Conservation (phyloP, 2,329 filamentous ascomycete genomes). For the Phialocephala sp. region DNA sequence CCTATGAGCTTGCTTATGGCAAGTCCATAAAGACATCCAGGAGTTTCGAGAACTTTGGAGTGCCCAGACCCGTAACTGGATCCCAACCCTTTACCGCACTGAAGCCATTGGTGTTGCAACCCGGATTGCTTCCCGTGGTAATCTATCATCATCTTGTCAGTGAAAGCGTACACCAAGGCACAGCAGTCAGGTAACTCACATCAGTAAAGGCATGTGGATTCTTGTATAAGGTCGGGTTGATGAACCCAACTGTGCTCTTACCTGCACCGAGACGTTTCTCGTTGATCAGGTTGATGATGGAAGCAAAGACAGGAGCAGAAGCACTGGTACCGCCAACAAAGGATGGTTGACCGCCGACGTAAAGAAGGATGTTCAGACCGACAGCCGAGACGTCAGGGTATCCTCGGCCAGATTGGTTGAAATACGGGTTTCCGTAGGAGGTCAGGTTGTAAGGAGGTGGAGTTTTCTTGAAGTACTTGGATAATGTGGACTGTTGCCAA, state of each 20-base stretch:
- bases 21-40: slow-evolving; percentile 31
- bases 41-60: slow-evolving; percentile 51
- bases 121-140: slow-evolving; percentile 3
- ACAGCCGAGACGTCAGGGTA: slow-evolving; percentile 62
- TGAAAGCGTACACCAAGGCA: slow-evolving; percentile 41
- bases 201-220: slow-evolving; percentile 53
- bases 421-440: slow-evolving; percentile 52
- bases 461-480: slow-evolving; percentile 47
- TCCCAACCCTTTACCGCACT: slow-evolving; percentile 53
- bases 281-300: slow-evolving; percentile 65
- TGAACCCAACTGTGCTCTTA: slow-evolving; percentile 55
- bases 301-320: slow-evolving; percentile 62
- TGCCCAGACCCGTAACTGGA: slow-evolving; percentile 54
- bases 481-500: slow-evolving; percentile 54
- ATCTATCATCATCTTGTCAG: background rate
- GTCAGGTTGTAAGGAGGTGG: slow-evolving; percentile 38
- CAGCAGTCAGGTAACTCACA: slow-evolving; percentile 32
- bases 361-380: slow-evolving; percentile 56
- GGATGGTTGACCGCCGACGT: slow-evolving; percentile 16
- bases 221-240: slow-evolving; percentile 66
- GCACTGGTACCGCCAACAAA: slow-evolving; percentile 46
- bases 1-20: background rate
- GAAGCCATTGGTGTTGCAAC: slow-evolving; percentile 40
- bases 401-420: slow-evolving; percentile 54
- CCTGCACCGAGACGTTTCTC: slow-evolving; percentile 60